These are phyloP conservation scores for Tolypocladium album DNA, from an alignment of 2,329 filamentous ascomycete species.

Conservation along the genomic window DNA sequence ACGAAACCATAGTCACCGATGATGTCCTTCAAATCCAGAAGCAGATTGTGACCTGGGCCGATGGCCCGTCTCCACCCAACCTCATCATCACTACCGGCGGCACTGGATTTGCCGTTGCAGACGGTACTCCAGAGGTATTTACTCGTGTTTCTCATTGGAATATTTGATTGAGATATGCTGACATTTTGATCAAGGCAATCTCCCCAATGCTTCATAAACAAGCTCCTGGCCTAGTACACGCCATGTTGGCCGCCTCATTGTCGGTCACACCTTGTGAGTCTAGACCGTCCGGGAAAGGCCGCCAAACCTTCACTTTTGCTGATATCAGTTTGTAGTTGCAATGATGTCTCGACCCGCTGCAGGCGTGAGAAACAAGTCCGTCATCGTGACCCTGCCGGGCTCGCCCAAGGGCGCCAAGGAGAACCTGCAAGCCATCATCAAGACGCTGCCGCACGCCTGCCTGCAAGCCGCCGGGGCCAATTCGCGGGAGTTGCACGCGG, in stretches of 20 bases:
- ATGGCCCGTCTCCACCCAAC: conserved; percentile 53
- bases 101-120: conserved; percentile 79
- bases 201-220: conserved; percentile 68
- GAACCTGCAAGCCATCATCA: conserved; percentile 80
- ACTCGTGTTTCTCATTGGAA: no score
- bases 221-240: conserved; percentile 86
- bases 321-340: conserved; percentile 50
- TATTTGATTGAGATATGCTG: background rate
- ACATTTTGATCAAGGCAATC: conserved; percentile 49
- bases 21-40: conserved; percentile 63
- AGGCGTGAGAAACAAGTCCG: conserved; percentile 67
- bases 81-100: conserved; percentile 83
- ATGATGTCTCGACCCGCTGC: conserved; percentile 94
- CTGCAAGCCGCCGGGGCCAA: conserved; percentile 74
- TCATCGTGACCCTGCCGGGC: conserved; percentile 84
- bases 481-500: conserved; percentile 68
- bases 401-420: conserved; percentile 93
- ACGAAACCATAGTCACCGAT: conserved; percentile 71
- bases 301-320: background rate
- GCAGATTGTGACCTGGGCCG: conserved; percentile 62
- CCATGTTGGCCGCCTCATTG: conserved; percentile 80
- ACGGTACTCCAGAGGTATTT: conserved; percentile 76
- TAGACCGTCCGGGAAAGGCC: background rate
- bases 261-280: conserved; percentile 78
- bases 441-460: conserved; percentile 91